Percentiles rank a stretch among this genome's conserved stretches.
phyloP scores from a whole-genome alignment of 805 yeast genomes.

The Hanseniaspora meyeri region DNA sequence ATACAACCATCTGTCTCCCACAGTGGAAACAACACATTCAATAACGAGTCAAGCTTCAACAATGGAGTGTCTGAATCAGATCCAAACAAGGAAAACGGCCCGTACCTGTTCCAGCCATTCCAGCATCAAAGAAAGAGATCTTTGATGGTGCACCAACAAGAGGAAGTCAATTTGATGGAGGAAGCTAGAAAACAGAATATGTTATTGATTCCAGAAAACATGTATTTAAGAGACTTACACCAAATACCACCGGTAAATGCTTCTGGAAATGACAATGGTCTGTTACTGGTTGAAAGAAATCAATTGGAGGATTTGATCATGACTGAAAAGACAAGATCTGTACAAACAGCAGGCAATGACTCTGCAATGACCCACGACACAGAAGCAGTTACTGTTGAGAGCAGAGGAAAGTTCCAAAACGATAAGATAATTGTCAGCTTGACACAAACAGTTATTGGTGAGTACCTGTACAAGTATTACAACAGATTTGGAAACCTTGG shows the following conservation, averaged over 20 bases:
- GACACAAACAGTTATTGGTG: constrained; percentile 90
- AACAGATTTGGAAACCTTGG: constrained; percentile 58
- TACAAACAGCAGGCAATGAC: neutral
- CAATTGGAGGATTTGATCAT: constrained; percentile 19
- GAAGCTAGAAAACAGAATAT: constrained; percentile 6
- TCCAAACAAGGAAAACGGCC: neutral
- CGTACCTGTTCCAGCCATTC: constrained; percentile 8
- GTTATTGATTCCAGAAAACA: constrained; percentile 12
- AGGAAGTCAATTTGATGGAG: neutral
- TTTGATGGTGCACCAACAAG: neutral
- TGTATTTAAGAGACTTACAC: constrained; percentile 16
- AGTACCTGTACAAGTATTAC: constrained; percentile 72
- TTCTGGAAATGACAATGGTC: constrained; percentile 24
- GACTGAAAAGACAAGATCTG: neutral
- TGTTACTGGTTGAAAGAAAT: constrained; percentile 29
- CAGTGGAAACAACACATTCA: constrained; percentile 12
- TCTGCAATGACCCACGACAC: neutral
- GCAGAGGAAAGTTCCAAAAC: constrained; percentile 16
- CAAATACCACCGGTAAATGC: constrained; percentile 14
- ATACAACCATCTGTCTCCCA: constrained; percentile 1
- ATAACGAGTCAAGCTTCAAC: constrained; percentile 11
- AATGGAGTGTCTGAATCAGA: neutral
- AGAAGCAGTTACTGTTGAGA: neutral
- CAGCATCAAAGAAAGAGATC: constrained; percentile 7
- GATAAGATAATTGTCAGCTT: constrained; percentile 68